Evolutionary conservation across 441 rosid genomes (phyloP), one percentile per base, ranked within the genome.

Genomic region (Kokia cookei): DNA sequence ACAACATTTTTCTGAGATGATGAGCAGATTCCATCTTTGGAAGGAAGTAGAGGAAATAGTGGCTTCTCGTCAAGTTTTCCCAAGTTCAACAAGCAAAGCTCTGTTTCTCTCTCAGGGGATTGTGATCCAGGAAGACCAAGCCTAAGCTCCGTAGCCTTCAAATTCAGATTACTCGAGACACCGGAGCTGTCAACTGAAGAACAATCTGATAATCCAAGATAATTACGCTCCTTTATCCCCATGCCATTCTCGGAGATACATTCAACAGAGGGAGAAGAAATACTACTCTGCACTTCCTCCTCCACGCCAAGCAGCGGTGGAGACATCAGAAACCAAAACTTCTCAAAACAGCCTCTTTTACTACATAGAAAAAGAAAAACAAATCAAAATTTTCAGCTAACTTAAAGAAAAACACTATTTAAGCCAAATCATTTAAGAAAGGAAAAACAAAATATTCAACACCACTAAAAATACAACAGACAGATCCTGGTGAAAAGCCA

Each of bases 61-160:
- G 86, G 89, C 68, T 89, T 92, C 88, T 90, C 94, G 69, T 90
- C 91, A 1, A 84, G 84, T 35, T 86, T 87, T 76, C 82, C 83
- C 5, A 91, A 75, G 59, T 79, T 81, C 51, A 82, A 57, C 75
- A 84, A 75, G 76, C 84, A 79, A 65, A 87, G 69, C 45, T 84
- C 81, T 0, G 84, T 75, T 47, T 82, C 93, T 78, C 97, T 86
- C 71, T 86, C 78, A 0, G 93, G 97, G 45, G 96, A 90, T 73
- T 79, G 92, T 9, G 90, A 90, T 71, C 93, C 93, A 0, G 98
- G 97, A 76, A 92, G 97, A 17, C 98, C 97, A 27, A 94, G 91
- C 76, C 92, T 88, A 42, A 94, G 81, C 77, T 94, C 98, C 17
- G 97, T 91, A 72, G 98, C 97, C 84, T 88, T 88, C 76, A 92